Base-by-base conservation (phyloP, 169 alveolate genomes). In the Ichthyophthirius multifiliis region DNA sequence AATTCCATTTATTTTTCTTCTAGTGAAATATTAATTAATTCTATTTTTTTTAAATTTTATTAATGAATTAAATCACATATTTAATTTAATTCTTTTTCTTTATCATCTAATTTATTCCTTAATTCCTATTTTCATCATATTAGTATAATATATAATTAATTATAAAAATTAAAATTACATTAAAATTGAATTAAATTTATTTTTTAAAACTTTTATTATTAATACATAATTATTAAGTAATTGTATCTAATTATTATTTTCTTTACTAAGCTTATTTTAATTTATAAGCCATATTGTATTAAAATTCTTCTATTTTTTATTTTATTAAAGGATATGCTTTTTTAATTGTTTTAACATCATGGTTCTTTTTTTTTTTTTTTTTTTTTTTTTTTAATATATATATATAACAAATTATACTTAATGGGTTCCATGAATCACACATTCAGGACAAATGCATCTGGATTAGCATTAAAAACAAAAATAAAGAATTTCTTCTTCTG, bases 401-500 rank as follows among this genome's bases (percentile, higher is more conserved):
- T n/a, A n/a, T n/a, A n/a, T n/a, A n/a, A n/a, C n/a, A n/a, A n/a
- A 41, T 41, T 41, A 9, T 27, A 55, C 71, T 55, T 55, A 27
- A 27, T 55, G 71, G 13, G 71, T 39, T 20, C 71, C 71, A 7
- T 55, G 71, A 3, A 55, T 55, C 10, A 55, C 71, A 55, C 71
- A 55, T 27, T 55, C 71, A 4, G 71, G 71, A 6, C 71, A 55
- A 10, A 55, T 55, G 31, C 71, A 55, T 27, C 71, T 55, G 31
- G 32, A 15, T 20, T 16, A 16, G 15, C 71, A 55, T 27, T 55
- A 27, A 27, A 55, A 55, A 6, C 71, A 55, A 27, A 27, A 55
- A 6, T 55, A 55, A n/a, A 55, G 71, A 55, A 55, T 55, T 55
- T 55, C 71, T 55, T 55, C 71, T 23, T 55, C 71, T 27, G 34